These are phyloP conservation scores for Baudoinia panamericana DNA, from an alignment of 495 filamentous ascomycete species.

Conservation along the genomic window DNA sequence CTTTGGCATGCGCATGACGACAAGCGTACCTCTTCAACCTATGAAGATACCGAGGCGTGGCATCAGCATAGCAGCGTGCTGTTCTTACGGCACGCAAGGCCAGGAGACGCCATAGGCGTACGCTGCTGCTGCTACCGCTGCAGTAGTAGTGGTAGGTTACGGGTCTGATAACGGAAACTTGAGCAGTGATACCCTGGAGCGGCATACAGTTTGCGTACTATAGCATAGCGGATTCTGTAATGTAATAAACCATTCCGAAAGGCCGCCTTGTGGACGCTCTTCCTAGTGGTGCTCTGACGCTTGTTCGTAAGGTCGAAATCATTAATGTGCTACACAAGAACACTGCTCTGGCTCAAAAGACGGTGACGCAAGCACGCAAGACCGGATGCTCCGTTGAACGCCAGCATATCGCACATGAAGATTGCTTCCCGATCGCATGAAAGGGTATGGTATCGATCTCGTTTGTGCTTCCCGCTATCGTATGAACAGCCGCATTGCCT, in stretches of 20 bases:
- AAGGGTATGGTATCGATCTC: not conserved
- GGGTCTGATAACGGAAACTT: not conserved
- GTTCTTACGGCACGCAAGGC: not conserved
- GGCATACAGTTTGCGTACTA: not conserved
- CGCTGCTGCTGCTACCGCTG: too few species aligned
- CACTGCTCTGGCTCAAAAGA: not conserved
- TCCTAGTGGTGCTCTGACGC: too few species aligned
- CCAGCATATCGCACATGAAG: constrained; percentile 1
- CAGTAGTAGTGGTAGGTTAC: not conserved
- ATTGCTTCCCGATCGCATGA: not conserved
- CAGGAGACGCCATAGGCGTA: too few species aligned
- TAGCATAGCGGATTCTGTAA: constrained; percentile 2
- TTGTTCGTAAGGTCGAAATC: not conserved
- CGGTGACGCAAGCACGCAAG: not conserved
- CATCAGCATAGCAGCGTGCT: not conserved
- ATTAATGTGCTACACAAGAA: not conserved
- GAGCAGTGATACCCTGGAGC: not conserved
- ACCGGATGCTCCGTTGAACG: constrained; percentile 1
- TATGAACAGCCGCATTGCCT: not conserved
- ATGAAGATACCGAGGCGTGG: not conserved
- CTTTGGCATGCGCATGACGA: not conserved
- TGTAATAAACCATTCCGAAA: not conserved
- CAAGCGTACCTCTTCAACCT: not conserved
- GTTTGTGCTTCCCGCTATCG: not conserved
- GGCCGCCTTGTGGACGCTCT: too few species aligned